Conservation (phyloP, 2,329 filamentous ascomycete genomes). For the Malbranchea cinnamomea region DNA sequence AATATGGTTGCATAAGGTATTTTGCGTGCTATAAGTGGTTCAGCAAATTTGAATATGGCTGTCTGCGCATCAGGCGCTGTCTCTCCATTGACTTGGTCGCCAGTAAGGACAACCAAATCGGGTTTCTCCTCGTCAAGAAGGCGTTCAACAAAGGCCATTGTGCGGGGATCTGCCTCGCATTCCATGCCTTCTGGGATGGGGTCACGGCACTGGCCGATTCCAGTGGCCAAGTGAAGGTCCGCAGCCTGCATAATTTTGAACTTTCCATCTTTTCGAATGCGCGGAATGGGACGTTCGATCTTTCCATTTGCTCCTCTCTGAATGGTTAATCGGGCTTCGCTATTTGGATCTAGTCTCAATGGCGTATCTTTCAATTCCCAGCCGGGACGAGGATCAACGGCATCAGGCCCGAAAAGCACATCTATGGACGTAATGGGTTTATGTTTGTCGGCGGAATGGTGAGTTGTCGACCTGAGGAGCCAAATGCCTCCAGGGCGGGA, state of each 20-base stretch:
- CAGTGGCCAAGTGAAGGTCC: slow-evolving; percentile 89
- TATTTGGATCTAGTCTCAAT: slow-evolving; percentile 48
- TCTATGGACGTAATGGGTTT: slow-evolving; percentile 67
- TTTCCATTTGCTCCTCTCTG: slow-evolving; percentile 54
- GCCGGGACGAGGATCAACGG: slow-evolving; percentile 71
- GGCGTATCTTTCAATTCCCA: slow-evolving; percentile 69
- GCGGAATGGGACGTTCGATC: slow-evolving; percentile 53
- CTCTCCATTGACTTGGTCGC: slow-evolving; percentile 91
- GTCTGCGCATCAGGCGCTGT: slow-evolving; percentile 83
- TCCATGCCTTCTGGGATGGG: slow-evolving; percentile 58
- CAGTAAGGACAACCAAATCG: slow-evolving; percentile 78
- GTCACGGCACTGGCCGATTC: slow-evolving; percentile 71
- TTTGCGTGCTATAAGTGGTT: slow-evolving; percentile 68
- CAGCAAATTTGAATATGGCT: slow-evolving; percentile 84
- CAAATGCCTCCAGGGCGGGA: slow-evolving; percentile 61
- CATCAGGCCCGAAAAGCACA: slow-evolving; percentile 78
- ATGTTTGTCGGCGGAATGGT: slow-evolving; percentile 59
- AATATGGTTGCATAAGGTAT: slow-evolving; percentile 92
- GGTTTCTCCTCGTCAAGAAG: slow-evolving; percentile 87
- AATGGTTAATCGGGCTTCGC: slow-evolving; percentile 62
- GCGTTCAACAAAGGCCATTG: slow-evolving; percentile 71
- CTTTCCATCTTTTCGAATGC: slow-evolving; percentile 74
- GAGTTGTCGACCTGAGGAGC: slow-evolving; percentile 60
- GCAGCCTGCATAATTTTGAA: slow-evolving; percentile 97
- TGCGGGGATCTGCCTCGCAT: slow-evolving; percentile 85